These are phyloP conservation scores for Tripidium arundinaceum DNA, from an alignment of 202 grass and related monocot species.

Conservation along the genomic window DNA sequence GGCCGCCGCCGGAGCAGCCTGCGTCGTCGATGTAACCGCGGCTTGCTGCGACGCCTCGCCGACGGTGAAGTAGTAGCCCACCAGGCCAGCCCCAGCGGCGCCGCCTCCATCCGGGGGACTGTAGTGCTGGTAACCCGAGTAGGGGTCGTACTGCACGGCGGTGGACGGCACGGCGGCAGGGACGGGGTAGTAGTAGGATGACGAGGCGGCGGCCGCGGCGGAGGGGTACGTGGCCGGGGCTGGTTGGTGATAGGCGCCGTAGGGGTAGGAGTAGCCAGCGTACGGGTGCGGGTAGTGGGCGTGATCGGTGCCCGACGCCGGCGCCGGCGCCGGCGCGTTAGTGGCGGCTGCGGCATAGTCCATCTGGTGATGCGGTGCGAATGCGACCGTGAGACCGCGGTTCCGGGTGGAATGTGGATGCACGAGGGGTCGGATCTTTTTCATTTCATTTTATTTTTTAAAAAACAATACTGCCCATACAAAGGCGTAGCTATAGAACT, in stretches of 20 bases:
- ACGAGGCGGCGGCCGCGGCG: neutral
- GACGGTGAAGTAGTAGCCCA: constrained; percentile 33
- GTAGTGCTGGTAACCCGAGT: constrained; percentile 26
- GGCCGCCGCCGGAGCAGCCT: neutral
- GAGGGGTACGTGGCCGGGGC: neutral
- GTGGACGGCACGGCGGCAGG: neutral
- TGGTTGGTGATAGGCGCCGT: constrained; percentile 7
- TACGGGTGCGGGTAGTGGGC: constrained; percentile 19
- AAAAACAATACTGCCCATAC: no score
- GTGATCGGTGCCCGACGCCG: neutral
- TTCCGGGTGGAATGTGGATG: neutral
- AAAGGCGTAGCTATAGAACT: no score
- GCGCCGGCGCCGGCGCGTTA: neutral
- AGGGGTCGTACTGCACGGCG: neutral
- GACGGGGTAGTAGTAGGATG: constrained; percentile 22
- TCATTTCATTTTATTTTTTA: no score
- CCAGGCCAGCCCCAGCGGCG: neutral
- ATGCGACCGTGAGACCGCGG: neutral
- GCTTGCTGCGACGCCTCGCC: constrained; percentile 29
- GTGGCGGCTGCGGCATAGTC: constrained; percentile 18
- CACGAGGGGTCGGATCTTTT: no score
- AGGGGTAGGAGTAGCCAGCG: constrained; percentile 11
- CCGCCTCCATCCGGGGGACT: neutral
- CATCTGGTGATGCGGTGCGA: constrained; percentile 10
- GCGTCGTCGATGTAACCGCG: neutral